Conservation (phyloP, 441 rosid species). For the Dalechampia spathulata region DNA sequence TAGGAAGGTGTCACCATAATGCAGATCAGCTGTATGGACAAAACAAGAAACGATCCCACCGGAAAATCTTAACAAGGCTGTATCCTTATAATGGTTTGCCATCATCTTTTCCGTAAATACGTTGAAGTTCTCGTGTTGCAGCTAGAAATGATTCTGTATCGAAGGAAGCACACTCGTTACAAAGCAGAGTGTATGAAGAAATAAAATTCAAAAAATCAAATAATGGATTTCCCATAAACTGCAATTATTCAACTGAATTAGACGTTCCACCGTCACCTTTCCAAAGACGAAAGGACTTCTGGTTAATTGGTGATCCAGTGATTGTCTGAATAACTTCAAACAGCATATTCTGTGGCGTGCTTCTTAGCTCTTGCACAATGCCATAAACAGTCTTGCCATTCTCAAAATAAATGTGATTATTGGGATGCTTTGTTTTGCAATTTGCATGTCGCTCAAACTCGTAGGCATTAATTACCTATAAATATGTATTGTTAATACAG, state of each 20-base stretch:
- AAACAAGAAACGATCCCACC: constrained; percentile 25
- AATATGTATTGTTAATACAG: constrained; percentile 10
- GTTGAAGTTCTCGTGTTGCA: constrained; percentile 75
- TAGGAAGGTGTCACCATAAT: constrained; percentile 13
- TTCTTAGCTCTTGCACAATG: constrained; percentile 68
- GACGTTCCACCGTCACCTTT: constrained; percentile 40
- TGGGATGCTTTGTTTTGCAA: constrained; percentile 84
- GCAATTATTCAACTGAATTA: too few relatives aligned
- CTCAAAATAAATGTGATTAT: constrained; percentile 73
- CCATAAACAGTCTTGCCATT: constrained; percentile 79
- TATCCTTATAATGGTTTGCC: constrained; percentile 28
- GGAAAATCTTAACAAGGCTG: constrained; percentile 13
- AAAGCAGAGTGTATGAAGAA: not conserved
- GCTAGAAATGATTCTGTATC: constrained; percentile 57
- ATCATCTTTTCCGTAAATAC: constrained; percentile 65
- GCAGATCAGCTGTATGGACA: constrained; percentile 28
- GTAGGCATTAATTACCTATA: constrained; percentile 60
- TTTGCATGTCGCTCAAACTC: constrained; percentile 85
- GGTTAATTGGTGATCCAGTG: constrained; percentile 65
- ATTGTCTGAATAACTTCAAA: constrained; percentile 65
- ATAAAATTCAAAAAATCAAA: not conserved
- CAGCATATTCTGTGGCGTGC: constrained; percentile 53
- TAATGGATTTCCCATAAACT: too few relatives aligned
- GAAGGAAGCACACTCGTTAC: constrained; percentile 3
- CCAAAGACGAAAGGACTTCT: constrained; percentile 60